Evolutionary conservation across 495 filamentous ascomycete species (phyloP).

Genomic region (Aspergillus bridgeri): DNA sequence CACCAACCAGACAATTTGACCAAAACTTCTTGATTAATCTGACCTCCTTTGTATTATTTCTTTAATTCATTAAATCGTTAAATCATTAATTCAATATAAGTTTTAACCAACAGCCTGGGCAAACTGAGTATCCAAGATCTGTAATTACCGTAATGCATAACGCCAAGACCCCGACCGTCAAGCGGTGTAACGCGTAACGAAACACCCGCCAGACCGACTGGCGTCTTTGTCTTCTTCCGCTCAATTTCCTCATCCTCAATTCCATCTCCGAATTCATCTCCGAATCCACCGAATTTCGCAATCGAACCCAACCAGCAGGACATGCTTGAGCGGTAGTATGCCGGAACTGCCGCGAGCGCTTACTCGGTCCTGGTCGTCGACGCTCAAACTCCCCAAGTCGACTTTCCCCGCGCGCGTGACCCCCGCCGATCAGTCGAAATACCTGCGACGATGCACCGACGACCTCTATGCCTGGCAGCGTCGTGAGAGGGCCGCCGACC

Average conservation of each 20-base stretch:
- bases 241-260: not conserved
- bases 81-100: too few species aligned
- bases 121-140: too few species aligned
- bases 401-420: conserved; percentile 54
- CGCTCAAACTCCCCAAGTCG: conserved; percentile 57
- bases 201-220: too few species aligned
- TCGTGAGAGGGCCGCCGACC: conserved; percentile 51
- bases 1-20: too few species aligned
- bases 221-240: too few species aligned
- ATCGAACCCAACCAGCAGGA: conserved; percentile 16
- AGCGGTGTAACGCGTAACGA: too few species aligned
- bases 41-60: too few species aligned
- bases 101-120: too few species aligned
- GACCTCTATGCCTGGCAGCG: conserved; percentile 87
- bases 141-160: too few species aligned
- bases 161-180: not conserved
- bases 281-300: not conserved
- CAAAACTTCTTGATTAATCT: too few species aligned
- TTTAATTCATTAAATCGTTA: too few species aligned
- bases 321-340: conserved; percentile 46
- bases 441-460: conserved; percentile 77
- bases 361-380: conserved; percentile 55
- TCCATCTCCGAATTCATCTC: conserved; percentile 4
- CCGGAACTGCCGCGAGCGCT: conserved; percentile 43
- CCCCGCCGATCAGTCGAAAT: conserved; percentile 52